Percentiles rank a stretch among this genome's conserved stretches.
phyloP scores from a whole-genome alignment of 805 yeast genomes.

The Lachancea sp. region DNA sequence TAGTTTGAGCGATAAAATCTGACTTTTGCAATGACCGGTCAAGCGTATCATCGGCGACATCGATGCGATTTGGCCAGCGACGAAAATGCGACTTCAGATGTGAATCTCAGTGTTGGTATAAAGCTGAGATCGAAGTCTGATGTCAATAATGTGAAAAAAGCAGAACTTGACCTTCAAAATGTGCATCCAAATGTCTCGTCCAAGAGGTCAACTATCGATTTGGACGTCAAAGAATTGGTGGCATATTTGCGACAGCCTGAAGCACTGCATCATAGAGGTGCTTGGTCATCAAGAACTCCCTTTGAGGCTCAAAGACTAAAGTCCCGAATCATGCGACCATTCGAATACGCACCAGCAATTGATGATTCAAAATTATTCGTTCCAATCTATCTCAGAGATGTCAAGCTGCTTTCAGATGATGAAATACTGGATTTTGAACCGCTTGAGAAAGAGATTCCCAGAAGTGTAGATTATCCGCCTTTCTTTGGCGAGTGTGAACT shows the following conservation, averaged over 20 bases:
- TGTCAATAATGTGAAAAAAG: neutral
- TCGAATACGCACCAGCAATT: neutral
- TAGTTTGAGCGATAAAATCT: no score
- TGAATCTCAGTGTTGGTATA: neutral
- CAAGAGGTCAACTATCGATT: neutral
- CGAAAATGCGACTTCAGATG: conserved; percentile 1
- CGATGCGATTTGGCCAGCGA: neutral
- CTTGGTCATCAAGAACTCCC: neutral
- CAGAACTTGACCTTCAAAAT: conserved; percentile 1
- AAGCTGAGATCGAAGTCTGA: neutral
- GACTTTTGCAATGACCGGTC: neutral
- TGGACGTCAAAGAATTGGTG: conserved; percentile 8
- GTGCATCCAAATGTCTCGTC: conserved; percentile 1
- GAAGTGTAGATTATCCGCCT: conserved; percentile 18
- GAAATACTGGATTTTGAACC: conserved; percentile 4
- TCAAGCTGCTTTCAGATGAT: neutral
- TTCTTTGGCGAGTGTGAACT: conserved; percentile 16
- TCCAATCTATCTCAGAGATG: conserved; percentile 1
- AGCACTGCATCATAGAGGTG: conserved; percentile 1
- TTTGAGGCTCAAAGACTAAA: neutral
- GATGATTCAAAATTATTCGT: neutral
- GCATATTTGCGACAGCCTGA: conserved; percentile 14
- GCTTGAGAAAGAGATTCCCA: neutral
- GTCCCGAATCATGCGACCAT: neutral
- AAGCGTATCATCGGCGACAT: neutral